Base-by-base conservation (phyloP, 2,329 filamentous ascomycete genomes). In the Ceratocystis huliohia region DNA sequence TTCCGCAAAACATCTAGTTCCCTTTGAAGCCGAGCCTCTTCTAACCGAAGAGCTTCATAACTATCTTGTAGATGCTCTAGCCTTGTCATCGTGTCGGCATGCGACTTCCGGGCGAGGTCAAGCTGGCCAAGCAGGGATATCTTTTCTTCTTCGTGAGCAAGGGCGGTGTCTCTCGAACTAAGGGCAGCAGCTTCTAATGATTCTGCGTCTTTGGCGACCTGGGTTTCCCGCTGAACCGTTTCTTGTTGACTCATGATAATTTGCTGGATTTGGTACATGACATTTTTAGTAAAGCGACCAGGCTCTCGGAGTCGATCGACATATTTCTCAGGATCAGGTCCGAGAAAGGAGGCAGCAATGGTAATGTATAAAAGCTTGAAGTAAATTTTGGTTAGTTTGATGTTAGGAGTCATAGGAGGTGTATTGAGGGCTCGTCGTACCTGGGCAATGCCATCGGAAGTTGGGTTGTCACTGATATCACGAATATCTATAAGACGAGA, bases 31-130 rank as follows among this genome's bases (percentile, higher is more conserved):
- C 81, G 80, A 68, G 84, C 81, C 65, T 85, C 83, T 71, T 88
- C 80, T 61, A 82, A 80, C 70, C 87, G 82, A 59, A 88, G 75
- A 69, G 85, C 82, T 69, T 90, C 86, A 69, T 89, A 80, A 63
- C 80, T 84, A 69, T 81, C 79, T 70, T 85, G 81, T 20, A 87
- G 75, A 71, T 82, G 79, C 67, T 85, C 84, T 63, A 86, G 76
- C 22, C 84, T 80, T 5, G 83, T 81, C 66, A 82, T 81, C 69
- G 84, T 79, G 72, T 85, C 81, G 56, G 82, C 84, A 66, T 83
- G 78, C 50, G 79, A 79, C 72, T 84, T 85, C 70, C 78, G 82
- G 56, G 82, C 76, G 5, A 76, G 74, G 17, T 84, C 82, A 44
- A 81, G 77, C 70, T 83, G 78, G 65, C 78, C 77, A 62, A 79